Conservation (phyloP, 495 filamentous ascomycete genomes). For the Penicillium cosmopolitanum region DNA sequence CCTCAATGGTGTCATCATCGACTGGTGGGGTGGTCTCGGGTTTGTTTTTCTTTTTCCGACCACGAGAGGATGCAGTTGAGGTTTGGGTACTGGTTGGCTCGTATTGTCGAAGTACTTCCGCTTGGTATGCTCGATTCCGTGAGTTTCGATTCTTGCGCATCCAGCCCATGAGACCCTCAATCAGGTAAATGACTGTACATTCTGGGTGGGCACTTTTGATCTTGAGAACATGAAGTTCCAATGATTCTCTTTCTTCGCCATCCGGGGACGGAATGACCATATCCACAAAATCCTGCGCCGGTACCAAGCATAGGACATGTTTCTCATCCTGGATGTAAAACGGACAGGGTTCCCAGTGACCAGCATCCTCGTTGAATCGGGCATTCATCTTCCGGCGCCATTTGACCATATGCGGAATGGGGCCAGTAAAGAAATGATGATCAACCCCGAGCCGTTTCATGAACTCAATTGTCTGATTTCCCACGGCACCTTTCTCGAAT, state of each 20-base stretch:
- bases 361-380: conserved; percentile 62
- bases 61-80: conserved; percentile 26
- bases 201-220: conserved; percentile 57
- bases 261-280: conserved; percentile 51
- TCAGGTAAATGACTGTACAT: conserved; percentile 69
- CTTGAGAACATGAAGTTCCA: conserved; percentile 63
- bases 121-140: conserved; percentile 67
- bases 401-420: conserved; percentile 63
- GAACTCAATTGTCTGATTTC: conserved; percentile 54
- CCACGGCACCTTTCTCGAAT: conserved; percentile 52
- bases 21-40: conserved; percentile 51
- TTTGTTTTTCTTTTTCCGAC: conserved; percentile 47
- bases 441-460: conserved; percentile 61
- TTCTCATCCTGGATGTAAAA: conserved; percentile 62
- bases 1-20: conserved; percentile 74
- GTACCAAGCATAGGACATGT: conserved; percentile 68
- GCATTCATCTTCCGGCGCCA: conserved; percentile 75
- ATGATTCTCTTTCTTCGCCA: conserved; percentile 38
- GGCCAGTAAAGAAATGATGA: conserved; percentile 53
- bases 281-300: conserved; percentile 70
- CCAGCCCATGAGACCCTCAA: conserved; percentile 71
- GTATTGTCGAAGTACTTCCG: conserved; percentile 63
- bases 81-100: conserved; percentile 29
- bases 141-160: conserved; percentile 71
- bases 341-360: conserved; percentile 67